Evolutionary conservation across 2,329 filamentous ascomycete genomes (phyloP).

Genomic region (Akanthomyces muscarius): DNA sequence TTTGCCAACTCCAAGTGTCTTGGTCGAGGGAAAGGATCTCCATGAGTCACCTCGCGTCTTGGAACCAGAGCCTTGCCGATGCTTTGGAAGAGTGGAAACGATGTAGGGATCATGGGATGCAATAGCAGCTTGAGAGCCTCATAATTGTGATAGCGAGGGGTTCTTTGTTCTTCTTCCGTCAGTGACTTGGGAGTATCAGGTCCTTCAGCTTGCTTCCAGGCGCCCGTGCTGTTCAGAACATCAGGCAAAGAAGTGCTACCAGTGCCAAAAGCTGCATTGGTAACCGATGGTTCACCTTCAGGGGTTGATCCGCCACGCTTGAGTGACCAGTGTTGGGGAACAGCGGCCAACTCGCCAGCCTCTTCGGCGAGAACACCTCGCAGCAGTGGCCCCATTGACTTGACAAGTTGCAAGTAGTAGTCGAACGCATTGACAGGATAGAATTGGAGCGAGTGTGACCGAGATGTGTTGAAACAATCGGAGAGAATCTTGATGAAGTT

Average conservation of each 20-base stretch:
- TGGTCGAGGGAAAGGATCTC: slow-evolving; percentile 56
- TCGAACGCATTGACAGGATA: slow-evolving; percentile 78
- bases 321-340: slow-evolving; percentile 64
- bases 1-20: slow-evolving; percentile 55
- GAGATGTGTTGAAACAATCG: slow-evolving; percentile 66
- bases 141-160: slow-evolving; percentile 64
- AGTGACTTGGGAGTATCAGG: slow-evolving; percentile 32
- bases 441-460: slow-evolving; percentile 63
- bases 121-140: slow-evolving; percentile 72
- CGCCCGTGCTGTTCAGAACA: slow-evolving; percentile 27
- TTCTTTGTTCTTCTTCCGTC: slow-evolving; percentile 41
- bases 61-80: slow-evolving; percentile 77
- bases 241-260: slow-evolving; percentile 33
- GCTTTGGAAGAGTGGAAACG: slow-evolving; percentile 81
- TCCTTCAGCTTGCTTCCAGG: slow-evolving; percentile 25
- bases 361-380: slow-evolving; percentile 82
- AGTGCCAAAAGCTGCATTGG: slow-evolving; percentile 23
- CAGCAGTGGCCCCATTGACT: slow-evolving; percentile 72
- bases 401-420: slow-evolving; percentile 71
- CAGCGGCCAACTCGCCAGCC: slow-evolving; percentile 65
- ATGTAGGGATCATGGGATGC: slow-evolving; percentile 70
- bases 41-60: slow-evolving; percentile 55
- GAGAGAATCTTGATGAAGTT: slow-evolving; percentile 71
- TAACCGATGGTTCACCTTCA: slow-evolving; percentile 22
- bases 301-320: slow-evolving; percentile 29